These are phyloP conservation scores for Magnaporthales sp. DNA, from an alignment of 2,329 filamentous ascomycete genomes.

Conservation along the genomic window DNA sequence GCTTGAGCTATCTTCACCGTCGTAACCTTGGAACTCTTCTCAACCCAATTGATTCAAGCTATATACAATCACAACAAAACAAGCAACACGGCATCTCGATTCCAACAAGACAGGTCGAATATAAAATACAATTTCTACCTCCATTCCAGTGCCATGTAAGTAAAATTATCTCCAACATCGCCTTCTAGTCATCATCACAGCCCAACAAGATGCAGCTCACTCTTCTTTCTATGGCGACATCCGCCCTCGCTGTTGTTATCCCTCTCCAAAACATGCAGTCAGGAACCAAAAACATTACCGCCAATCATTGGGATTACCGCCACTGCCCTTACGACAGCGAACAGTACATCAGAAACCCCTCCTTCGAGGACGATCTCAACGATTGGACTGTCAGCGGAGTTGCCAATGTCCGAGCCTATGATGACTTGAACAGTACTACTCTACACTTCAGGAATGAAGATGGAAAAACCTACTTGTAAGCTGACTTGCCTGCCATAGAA, in stretches of 20 bases:
- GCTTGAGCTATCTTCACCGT: no score
- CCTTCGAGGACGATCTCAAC: neutral
- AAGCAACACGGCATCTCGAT: no score
- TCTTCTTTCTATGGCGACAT: neutral
- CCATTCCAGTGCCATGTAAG: no score
- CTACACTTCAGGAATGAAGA: neutral
- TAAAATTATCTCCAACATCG: no score
- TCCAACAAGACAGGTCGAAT: no score
- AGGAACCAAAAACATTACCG: neutral
- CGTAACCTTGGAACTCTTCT: no score
- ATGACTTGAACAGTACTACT: neutral
- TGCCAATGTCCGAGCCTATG: neutral
- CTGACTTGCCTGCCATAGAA: neutral
- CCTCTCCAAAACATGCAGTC: neutral
- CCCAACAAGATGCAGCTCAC: neutral
- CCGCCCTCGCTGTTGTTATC: neutral
- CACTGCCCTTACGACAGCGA: neutral
- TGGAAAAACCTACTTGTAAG: neutral
- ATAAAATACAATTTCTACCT: no score
- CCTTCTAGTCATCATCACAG: no score
- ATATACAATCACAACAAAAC: no score
- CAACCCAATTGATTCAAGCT: no score
- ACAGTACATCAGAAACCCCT: neutral
- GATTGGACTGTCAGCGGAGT: neutral
- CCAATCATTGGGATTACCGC: neutral